Conservation (phyloP, 1,284 basidiomycete genomes). For the Microbotryum saponariae region DNA sequence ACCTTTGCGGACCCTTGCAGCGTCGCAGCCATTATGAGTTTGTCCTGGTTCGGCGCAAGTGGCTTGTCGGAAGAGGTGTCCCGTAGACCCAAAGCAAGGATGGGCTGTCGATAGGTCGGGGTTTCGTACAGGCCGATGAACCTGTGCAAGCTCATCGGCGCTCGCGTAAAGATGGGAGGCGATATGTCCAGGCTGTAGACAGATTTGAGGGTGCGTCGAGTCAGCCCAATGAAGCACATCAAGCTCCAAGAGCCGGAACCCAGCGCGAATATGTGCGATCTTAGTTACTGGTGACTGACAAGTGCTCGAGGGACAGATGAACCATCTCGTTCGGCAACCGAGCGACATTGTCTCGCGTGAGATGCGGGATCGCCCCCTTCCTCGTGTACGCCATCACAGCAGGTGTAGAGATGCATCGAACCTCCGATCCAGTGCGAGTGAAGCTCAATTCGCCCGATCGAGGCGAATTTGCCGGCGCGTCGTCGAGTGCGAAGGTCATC, state of each 20-base stretch:
- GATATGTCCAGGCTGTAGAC: conserved; percentile 50
- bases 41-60: conserved; percentile 60
- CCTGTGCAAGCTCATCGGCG: conserved; percentile 51
- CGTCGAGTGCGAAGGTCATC: too few species aligned
- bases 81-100: conserved; percentile 55
- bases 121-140: conserved; percentile 24
- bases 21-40: conserved; percentile 52
- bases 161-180: conserved; percentile 53
- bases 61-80: conserved; percentile 57
- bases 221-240: conserved; percentile 35
- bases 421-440: too few species aligned
- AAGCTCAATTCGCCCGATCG: too few species aligned
- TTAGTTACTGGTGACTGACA: conserved; percentile 50
- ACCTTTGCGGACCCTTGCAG: conserved; percentile 66
- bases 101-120: background rate
- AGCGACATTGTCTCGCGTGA: conserved; percentile 56
- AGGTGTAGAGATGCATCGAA: conserved; percentile 47
- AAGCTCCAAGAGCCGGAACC: too few species aligned
- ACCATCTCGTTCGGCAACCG: conserved; percentile 53
- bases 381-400: conserved; percentile 56
- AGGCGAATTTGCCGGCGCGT: too few species aligned
- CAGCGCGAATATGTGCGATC: too few species aligned
- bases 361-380: conserved; percentile 63
- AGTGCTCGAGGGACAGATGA: conserved; percentile 65
- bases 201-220: conserved; percentile 53